Percentiles rank a stretch among this genome's conserved stretches.
Conservation (phyloP, 495 filamentous ascomycete genomes). For the Neurospora terricola region DNA sequence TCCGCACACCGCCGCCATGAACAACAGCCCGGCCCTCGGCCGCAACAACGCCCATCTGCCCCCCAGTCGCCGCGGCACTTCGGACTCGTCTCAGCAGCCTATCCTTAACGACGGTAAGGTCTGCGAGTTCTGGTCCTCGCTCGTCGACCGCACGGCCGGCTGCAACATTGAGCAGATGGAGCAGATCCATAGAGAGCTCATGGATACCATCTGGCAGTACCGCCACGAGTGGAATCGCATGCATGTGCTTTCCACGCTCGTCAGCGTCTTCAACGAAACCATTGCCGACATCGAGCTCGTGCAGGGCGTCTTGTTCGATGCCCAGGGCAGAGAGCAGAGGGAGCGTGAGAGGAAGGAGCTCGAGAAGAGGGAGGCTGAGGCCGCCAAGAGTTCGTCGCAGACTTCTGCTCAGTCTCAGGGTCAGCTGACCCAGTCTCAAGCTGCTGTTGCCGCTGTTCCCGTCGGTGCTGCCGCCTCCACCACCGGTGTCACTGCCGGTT, state of each 20-base stretch:
- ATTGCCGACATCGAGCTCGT: slow-evolving; percentile 67
- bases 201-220: slow-evolving; percentile 76
- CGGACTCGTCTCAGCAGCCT: slow-evolving; percentile 34
- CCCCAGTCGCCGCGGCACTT: slow-evolving; percentile 6
- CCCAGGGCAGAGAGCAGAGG: slow-evolving; percentile 9
- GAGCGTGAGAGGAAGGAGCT: slow-evolving; percentile 3
- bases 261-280: slow-evolving; percentile 66
- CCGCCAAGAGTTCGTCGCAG: not conserved
- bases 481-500: not conserved
- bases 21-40: slow-evolving; percentile 2
- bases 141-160: slow-evolving; percentile 60
- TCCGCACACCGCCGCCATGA: not conserved
- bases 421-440: not conserved
- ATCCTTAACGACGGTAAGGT: slow-evolving; percentile 49
- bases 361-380: not conserved
- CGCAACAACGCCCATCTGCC: not conserved
- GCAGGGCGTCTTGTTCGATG: slow-evolving; percentile 37
- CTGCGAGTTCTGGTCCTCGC: slow-evolving; percentile 42
- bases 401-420: not conserved
- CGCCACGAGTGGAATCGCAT: slow-evolving; percentile 74
- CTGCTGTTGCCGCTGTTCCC: not conserved
- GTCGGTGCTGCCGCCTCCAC: not conserved
- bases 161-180: slow-evolving; percentile 90
- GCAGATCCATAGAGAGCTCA: slow-evolving; percentile 80
- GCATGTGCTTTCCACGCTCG: slow-evolving; percentile 50